Percentiles rank a stretch among this genome's conserved stretches.
These are phyloP conservation scores for Talaromyces adpressus DNA, from an alignment of 495 filamentous ascomycete species.

Conservation along the genomic window DNA sequence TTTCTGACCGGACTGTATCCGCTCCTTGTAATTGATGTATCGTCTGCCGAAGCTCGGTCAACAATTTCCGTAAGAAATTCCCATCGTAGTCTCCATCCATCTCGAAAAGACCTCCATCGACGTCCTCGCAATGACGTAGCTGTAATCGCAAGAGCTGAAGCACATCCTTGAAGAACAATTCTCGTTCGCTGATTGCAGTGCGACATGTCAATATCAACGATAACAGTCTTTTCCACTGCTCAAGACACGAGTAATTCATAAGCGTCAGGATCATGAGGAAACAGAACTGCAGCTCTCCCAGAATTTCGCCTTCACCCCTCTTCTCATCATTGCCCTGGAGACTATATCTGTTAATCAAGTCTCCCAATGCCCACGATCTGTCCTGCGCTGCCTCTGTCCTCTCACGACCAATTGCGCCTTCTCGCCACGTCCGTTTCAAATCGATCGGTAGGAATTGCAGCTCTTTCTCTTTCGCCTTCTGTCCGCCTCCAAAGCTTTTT, in stretches of 20 bases:
- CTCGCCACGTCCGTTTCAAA: conserved; percentile 58
- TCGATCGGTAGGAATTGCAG: conserved; percentile 42
- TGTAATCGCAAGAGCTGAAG: conserved; percentile 62
- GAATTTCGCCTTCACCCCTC: conserved; percentile 39
- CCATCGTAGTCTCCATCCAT: conserved; percentile 48
- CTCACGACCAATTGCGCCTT: conserved; percentile 62
- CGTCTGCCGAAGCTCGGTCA: conserved; percentile 44
- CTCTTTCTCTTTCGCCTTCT: conserved; percentile 28
- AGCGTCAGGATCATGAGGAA: conserved; percentile 77
- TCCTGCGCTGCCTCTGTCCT: conserved; percentile 66
- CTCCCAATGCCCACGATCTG: conserved; percentile 59
- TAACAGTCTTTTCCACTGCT: conserved; percentile 80
- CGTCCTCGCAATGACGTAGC: conserved; percentile 61
- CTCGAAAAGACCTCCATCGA: conserved; percentile 53
- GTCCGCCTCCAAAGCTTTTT: not conserved
- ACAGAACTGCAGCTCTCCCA: conserved; percentile 84
- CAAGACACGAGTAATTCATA: conserved; percentile 76
- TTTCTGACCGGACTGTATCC: conserved; percentile 37
- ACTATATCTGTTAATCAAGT: conserved; percentile 35
- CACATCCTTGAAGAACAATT: conserved; percentile 52
- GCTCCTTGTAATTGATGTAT: conserved; percentile 30
- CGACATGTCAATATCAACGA: conserved; percentile 64
- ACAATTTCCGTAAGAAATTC: conserved; percentile 44
- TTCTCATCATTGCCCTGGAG: conserved; percentile 3
- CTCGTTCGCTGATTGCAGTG: conserved; percentile 45